A percentile compares a stretch with the other conserved stretches of the same genome.
Evolutionary conservation across 1,284 basidiomycete species (phyloP).

Genomic region (Schizophyllum commune): DNA sequence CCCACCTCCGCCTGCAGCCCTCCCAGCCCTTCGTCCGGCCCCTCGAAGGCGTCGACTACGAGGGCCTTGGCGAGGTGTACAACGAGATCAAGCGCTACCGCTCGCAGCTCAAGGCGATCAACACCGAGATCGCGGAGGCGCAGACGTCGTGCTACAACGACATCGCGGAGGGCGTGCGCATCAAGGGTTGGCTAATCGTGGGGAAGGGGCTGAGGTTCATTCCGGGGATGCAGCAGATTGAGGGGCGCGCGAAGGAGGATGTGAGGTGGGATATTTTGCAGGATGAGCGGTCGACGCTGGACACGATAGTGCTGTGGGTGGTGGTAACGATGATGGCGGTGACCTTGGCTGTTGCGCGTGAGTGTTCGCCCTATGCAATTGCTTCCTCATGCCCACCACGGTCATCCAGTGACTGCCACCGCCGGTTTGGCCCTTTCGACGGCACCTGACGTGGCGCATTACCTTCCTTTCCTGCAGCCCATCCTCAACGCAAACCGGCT

Average conservation of each 20-base stretch:
- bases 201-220: conserved; percentile 60
- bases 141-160: conserved; percentile 61
- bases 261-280: conserved; percentile 74
- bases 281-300: conserved; percentile 38
- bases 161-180: conserved; percentile 57
- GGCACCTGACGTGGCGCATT: conserved; percentile 66
- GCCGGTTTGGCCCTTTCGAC: conserved; percentile 57
- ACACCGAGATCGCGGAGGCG: conserved; percentile 55
- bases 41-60: conserved; percentile 57
- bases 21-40: conserved; percentile 66
- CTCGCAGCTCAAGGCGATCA: conserved; percentile 61
- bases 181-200: conserved; percentile 73
- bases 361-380: conserved; percentile 35
- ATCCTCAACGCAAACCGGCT: conserved; percentile 43
- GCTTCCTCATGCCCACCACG: no score
- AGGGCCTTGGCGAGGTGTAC: conserved; percentile 57
- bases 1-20: conserved; percentile 62
- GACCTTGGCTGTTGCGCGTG: conserved; percentile 52
- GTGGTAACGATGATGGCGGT: conserved; percentile 41
- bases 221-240: conserved; percentile 60
- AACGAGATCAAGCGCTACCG: conserved; percentile 61
- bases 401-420: conserved; percentile 56
- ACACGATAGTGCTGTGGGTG: conserved; percentile 45
- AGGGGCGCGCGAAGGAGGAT: conserved; percentile 74
- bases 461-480: conserved; percentile 54